These are phyloP conservation scores for Aspergillus versicolor DNA, from an alignment of 2,329 filamentous ascomycete species.

Conservation along the genomic window DNA sequence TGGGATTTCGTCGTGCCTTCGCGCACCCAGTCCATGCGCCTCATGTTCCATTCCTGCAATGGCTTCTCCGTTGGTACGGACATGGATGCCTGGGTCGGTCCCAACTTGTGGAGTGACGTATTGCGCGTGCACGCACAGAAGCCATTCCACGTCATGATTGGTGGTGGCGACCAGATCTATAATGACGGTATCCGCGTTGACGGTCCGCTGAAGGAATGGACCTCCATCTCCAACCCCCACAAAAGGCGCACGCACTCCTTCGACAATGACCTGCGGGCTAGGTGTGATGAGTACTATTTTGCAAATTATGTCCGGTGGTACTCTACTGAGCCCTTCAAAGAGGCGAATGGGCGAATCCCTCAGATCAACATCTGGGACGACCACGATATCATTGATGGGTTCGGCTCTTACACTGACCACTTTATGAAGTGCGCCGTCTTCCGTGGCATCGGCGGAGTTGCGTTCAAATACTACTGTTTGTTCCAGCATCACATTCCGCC, in stretches of 20 bases:
- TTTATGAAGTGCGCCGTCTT: conserved; percentile 68
- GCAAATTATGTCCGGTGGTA: conserved; percentile 67
- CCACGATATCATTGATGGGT: conserved; percentile 66
- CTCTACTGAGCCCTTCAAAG: conserved; percentile 62
- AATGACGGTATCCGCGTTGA: conserved; percentile 77
- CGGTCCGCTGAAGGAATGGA: conserved; percentile 72
- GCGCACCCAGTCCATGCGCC: conserved; percentile 63
- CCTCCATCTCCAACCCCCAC: conserved; percentile 59
- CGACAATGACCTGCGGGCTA: conserved; percentile 60
- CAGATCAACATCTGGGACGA: conserved; percentile 68
- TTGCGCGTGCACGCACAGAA: conserved; percentile 58
- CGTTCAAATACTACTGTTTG: conserved; percentile 62
- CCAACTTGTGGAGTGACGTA: conserved; percentile 65
- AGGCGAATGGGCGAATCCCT: conserved; percentile 61
- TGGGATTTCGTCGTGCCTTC: conserved; percentile 59
- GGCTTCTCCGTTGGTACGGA: conserved; percentile 67
- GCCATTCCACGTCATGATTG: conserved; percentile 71
- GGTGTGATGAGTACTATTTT: conserved; percentile 63
- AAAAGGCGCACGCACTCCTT: conserved; percentile 62
- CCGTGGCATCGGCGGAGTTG: conserved; percentile 61
- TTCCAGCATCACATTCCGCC: conserved; percentile 79
- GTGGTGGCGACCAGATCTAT: conserved; percentile 85
- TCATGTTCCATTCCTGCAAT: conserved; percentile 70
- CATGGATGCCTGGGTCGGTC: conserved; percentile 61
- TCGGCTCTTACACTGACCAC: conserved; percentile 65